Evolutionary conservation across 2,329 filamentous ascomycete genomes (phyloP), one percentile per base, ranked within the genome.

Genomic region (Leptographium radiaticola): DNA sequence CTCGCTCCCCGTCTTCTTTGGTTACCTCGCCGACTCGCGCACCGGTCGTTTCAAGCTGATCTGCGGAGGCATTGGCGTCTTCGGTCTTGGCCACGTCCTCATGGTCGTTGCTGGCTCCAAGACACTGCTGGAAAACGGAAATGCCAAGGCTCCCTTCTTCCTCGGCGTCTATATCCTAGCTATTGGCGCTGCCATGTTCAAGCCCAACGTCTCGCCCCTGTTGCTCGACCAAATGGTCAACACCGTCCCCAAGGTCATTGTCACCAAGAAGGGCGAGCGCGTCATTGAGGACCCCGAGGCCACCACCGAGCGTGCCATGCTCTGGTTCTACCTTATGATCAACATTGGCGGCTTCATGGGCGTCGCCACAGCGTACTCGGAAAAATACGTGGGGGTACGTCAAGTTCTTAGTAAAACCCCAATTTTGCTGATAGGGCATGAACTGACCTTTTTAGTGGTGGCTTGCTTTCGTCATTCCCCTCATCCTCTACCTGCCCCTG

Each of bases 101-200:
- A 73, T 89, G 55, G 76, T 87, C 56, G 71, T 77, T 20, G 82
- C 83, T 1, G 81, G 73, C 40, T 65, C 72, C 30, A 71, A 69
- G 55, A 57, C 63, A 10, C 68, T 77, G 3, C 65, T 77, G 25
- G 68, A 66, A 20, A 68, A 67, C 40, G 73, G 58, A 42, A 67
- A 69, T 9, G 70, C 74, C 50, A 72, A 76, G 57, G 71, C 74
- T 1, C 79, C 79, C 30, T 71, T 73, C 53, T 79, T 87, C 61
- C 76, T 88, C 62, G 82, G 83, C 6, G 68, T 76, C 52, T 76
- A 75, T 59, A 68, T 65, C 31, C 57, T 77, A 42, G 73, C 74
- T 59, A 66, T 87, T 34, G 86, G 86, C 45, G 87, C 85, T 1
- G 86, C 86, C 57, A 84, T 87, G 62, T 89, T 90, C 77, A 91